Conservation (phyloP, 208 protist genomes). For the Novymonas esmeraldas region DNA sequence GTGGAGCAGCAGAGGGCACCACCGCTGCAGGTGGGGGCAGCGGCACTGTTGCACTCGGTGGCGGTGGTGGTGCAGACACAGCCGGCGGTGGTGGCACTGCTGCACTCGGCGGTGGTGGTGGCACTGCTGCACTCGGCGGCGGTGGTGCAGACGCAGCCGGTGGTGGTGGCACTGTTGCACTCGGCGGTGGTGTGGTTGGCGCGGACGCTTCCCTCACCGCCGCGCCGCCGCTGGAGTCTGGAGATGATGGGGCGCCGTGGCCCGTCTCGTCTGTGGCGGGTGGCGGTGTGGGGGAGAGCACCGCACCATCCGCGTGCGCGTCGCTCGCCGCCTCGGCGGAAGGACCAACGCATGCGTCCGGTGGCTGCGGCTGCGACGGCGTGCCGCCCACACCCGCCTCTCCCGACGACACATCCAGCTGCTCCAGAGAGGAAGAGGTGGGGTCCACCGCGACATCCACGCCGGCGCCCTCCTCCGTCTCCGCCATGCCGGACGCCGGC, state of each 20-base stretch:
- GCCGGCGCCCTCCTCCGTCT: background rate
- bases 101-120: constrained; percentile 9
- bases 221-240: no score
- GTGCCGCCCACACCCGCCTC: background rate
- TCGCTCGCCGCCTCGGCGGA: no score
- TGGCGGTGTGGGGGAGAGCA: background rate
- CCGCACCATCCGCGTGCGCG: background rate
- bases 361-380: background rate
- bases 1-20: background rate
- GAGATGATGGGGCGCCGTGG: background rate
- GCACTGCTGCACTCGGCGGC: background rate
- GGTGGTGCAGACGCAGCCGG: background rate
- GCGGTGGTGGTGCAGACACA: constrained; percentile 7
- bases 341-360: no score
- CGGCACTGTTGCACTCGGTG: constrained; percentile 4
- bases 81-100: background rate
- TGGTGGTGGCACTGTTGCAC: no score
- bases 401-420: background rate
- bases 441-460: background rate
- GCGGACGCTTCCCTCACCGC: background rate
- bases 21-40: constrained; percentile 1
- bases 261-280: background rate
- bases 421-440: background rate
- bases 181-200: constrained; percentile 2
- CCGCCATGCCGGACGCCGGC: no score